These are phyloP conservation scores for Diospyros kaki DNA, from an alignment of 148 eudicot genomes.

Conservation along the genomic window DNA sequence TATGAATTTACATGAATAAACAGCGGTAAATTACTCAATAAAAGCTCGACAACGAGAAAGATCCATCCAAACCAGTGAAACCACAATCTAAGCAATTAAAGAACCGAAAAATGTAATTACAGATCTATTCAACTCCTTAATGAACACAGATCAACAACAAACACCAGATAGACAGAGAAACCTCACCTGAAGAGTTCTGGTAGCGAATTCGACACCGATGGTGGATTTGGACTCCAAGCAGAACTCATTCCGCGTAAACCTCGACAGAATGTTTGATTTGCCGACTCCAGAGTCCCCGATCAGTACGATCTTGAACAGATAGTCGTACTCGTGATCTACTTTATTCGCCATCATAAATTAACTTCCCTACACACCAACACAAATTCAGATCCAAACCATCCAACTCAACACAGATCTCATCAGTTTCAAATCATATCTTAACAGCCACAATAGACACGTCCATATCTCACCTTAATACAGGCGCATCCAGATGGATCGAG, in stretches of 20 bases:
- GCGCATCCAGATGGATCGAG: constrained; percentile 21
- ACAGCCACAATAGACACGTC: not conserved
- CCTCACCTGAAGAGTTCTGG: constrained; percentile 66
- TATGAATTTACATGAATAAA: too few species aligned
- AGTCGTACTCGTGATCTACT: constrained; percentile 73
- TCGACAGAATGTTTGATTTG: constrained; percentile 41
- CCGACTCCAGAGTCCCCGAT: constrained; percentile 69
- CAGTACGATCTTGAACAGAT: constrained; percentile 70
- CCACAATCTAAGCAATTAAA: too few species aligned
- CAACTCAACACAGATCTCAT: constrained; percentile 1
- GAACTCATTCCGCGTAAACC: constrained; percentile 73
- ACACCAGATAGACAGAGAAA: not conserved
- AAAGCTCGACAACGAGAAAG: too few species aligned
- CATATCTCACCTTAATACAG: constrained; percentile 13
- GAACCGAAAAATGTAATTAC: too few species aligned
- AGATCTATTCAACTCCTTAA: too few species aligned
- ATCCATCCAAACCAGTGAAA: too few species aligned
- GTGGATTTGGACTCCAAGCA: constrained; percentile 77
- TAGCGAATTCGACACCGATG: constrained; percentile 72
- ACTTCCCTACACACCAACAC: constrained; percentile 10
- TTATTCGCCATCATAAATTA: constrained; percentile 43
- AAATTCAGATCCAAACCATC: constrained; percentile 27
- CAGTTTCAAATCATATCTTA: not conserved
- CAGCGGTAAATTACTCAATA: too few species aligned
- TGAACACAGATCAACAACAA: not conserved